phyloP scores from a whole-genome alignment of 2,329 filamentous ascomycete genomes.

The Colletotrichum nymphaeae region DNA sequence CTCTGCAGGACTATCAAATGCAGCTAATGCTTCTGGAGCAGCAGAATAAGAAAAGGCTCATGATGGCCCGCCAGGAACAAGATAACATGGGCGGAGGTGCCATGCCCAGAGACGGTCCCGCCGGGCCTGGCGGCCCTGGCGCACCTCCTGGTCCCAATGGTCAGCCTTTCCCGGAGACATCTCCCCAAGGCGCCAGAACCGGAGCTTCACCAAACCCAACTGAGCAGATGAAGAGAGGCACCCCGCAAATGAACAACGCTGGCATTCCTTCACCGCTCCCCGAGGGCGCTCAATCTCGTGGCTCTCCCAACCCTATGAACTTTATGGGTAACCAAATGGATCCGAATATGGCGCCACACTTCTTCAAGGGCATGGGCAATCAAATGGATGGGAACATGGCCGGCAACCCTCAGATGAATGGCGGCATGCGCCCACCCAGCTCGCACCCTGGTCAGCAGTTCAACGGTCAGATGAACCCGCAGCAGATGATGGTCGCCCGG shows the following conservation, averaged over 20 bases:
- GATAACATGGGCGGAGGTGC: conserved; percentile 63
- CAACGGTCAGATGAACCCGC: conserved; percentile 68
- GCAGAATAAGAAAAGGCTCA: conserved; percentile 86
- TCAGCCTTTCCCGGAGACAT: conserved; percentile 75
- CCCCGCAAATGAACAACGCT: conserved; percentile 77
- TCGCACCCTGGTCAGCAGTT: conserved; percentile 72
- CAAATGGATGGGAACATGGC: conserved; percentile 66
- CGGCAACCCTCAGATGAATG: conserved; percentile 67
- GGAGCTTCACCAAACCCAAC: conserved; percentile 81
- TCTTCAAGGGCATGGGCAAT: conserved; percentile 65
- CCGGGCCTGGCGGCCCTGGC: conserved; percentile 65
- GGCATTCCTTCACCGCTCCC: conserved; percentile 78
- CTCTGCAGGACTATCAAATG: conserved; percentile 90
- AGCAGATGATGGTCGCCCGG: conserved; percentile 68
- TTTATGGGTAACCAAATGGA: conserved; percentile 75
- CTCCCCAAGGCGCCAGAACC: conserved; percentile 74
- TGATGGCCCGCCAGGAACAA: conserved; percentile 86
- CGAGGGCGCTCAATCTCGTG: conserved; percentile 74
- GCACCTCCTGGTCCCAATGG: conserved; percentile 67
- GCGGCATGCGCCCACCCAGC: conserved; percentile 75
- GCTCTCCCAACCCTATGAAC: conserved; percentile 73
- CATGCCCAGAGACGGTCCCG: conserved; percentile 62
- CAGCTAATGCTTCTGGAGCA: conserved; percentile 88
- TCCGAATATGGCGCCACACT: conserved; percentile 68
- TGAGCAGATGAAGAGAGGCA: conserved; percentile 83